phyloP scores from a whole-genome alignment of 2,329 filamentous ascomycete genomes.

The Pezicula radicicola region DNA sequence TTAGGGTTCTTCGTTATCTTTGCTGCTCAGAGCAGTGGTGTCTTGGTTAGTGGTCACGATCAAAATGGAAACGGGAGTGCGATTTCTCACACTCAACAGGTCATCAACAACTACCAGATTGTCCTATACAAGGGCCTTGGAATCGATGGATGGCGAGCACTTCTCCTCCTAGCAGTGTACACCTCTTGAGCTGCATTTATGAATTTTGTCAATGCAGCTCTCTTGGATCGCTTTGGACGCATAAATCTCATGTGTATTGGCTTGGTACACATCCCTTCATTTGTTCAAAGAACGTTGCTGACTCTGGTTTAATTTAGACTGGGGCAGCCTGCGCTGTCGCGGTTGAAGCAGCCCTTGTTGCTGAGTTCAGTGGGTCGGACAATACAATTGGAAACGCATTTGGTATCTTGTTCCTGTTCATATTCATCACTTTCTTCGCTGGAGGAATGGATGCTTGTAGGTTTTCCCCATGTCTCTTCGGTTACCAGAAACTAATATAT shows the following conservation, averaged over 20 bases:
- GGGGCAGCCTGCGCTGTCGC: background rate
- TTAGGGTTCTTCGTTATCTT: conserved; percentile 6
- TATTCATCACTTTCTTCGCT: conserved; percentile 8
- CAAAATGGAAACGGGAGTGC: background rate
- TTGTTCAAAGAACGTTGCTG: background rate
- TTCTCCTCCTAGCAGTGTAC: conserved; percentile 8
- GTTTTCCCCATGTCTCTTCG: background rate
- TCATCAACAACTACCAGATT: conserved; percentile 8
- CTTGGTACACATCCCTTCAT: conserved; percentile 1
- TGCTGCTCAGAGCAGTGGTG: conserved; percentile 5
- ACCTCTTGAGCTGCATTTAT: conserved; percentile 5
- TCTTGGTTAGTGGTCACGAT: conserved; percentile 3
- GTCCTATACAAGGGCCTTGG: conserved; percentile 9
- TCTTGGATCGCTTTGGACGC: conserved; percentile 11
- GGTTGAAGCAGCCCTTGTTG: conserved; percentile 5
- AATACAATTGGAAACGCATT: conserved; percentile 8
- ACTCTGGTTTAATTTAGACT: background rate
- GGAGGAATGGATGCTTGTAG: conserved; percentile 2
- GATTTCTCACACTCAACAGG: background rate
- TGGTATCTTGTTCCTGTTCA: conserved; percentile 10
- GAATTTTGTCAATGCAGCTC: conserved; percentile 8
- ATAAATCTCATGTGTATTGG: conserved; percentile 7
- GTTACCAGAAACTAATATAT: background rate
- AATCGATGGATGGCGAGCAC: background rate
- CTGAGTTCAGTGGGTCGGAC: conserved; percentile 3